Percentiles rank a stretch among this genome's conserved stretches.
Conservation (phyloP, 257 asterid species). For the Haberlea rhodopensis region DNA sequence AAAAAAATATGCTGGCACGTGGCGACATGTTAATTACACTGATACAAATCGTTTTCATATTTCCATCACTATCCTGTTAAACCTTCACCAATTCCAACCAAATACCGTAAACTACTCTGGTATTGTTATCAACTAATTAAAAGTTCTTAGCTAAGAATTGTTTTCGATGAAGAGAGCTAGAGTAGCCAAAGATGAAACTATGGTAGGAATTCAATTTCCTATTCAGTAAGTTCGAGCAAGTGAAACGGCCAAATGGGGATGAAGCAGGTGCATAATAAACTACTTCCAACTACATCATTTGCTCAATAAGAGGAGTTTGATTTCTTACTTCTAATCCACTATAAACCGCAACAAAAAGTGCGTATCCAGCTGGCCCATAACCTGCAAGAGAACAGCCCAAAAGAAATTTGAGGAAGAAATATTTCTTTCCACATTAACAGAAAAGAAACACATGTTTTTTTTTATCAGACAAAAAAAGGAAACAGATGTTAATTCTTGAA, state of each 20-base stretch:
- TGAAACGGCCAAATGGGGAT: not conserved
- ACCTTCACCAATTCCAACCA: not conserved
- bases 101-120: not conserved
- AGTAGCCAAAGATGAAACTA: slow-evolving; percentile 10
- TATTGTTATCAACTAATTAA: not conserved
- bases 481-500: slow-evolving; percentile 6
- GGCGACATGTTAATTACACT: not conserved
- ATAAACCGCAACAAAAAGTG: slow-evolving; percentile 82
- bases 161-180: slow-evolving; percentile 8
- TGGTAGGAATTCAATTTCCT: not conserved
- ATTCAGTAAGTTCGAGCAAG: not conserved
- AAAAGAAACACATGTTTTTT: slow-evolving; percentile 1
- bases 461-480: too few species aligned
- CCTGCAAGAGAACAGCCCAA: slow-evolving; percentile 44
- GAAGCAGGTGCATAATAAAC: not conserved
- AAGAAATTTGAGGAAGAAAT: slow-evolving; percentile 20
- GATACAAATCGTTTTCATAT: slow-evolving; percentile 9
- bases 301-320: slow-evolving; percentile 20
- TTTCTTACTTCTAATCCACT: slow-evolving; percentile 91
- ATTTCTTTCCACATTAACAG: slow-evolving; percentile 9
- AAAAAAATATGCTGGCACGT: not conserved
- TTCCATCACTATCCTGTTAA: slow-evolving; percentile 3
- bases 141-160: slow-evolving; percentile 15
- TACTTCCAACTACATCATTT: slow-evolving; percentile 19
- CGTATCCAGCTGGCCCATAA: slow-evolving; percentile 94